Conservation (phyloP, 345 rosid genomes). For the Carallia pectinifolia region DNA sequence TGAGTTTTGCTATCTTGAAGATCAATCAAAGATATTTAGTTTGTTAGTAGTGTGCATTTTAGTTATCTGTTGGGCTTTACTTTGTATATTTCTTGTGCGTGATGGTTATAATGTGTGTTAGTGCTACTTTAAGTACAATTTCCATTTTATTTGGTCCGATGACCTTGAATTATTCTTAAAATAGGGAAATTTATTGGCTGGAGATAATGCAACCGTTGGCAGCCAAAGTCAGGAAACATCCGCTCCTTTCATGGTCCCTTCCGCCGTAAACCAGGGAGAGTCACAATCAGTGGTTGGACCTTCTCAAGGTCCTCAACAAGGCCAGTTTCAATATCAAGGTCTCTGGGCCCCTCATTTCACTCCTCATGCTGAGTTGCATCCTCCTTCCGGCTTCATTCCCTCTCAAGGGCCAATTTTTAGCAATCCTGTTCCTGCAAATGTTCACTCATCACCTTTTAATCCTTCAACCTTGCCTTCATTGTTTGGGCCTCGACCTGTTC, state of each 20-base stretch:
- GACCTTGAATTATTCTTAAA: conserved; percentile 13
- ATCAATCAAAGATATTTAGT: background rate
- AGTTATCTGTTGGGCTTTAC: background rate
- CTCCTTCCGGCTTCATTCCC: conserved; percentile 21
- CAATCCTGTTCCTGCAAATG: conserved; percentile 33
- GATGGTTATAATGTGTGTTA: background rate
- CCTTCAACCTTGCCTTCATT: conserved; percentile 33
- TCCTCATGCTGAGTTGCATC: conserved; percentile 30
- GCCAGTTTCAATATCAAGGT: conserved; percentile 50
- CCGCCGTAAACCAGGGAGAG: conserved; percentile 31
- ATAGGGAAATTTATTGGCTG: conserved; percentile 59
- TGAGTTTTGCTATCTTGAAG: conserved; percentile 43
- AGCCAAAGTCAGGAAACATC: conserved; percentile 33
- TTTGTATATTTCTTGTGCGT: background rate
- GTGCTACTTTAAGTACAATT: background rate
- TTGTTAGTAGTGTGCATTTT: background rate
- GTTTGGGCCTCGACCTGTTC: conserved; percentile 47
- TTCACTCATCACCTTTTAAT: conserved; percentile 32
- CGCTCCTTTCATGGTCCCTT: conserved; percentile 18
- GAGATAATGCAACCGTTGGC: conserved; percentile 34
- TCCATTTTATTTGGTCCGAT: background rate
- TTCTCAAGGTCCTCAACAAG: conserved; percentile 41
- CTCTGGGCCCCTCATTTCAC: conserved; percentile 40
- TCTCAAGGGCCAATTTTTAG: conserved; percentile 33
- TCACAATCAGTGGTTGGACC: conserved; percentile 30